Base-by-base conservation (phyloP, 441 rosid species). In the Gossypium davidsonii region DNA sequence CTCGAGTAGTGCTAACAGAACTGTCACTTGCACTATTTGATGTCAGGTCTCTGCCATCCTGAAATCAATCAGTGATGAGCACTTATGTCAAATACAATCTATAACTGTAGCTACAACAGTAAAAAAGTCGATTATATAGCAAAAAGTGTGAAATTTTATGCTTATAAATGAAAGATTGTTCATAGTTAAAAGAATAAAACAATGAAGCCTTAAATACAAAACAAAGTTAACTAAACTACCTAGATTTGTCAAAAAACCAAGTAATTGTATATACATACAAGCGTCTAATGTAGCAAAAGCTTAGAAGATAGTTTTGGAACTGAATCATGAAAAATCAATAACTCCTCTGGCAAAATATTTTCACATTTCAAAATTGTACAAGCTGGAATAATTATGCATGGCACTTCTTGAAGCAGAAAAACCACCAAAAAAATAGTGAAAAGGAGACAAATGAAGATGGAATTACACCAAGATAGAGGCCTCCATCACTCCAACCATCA, bases 401-500 rank as follows among this genome's bases (percentile, higher is more conserved):
- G n/a, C 57, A 67, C 20, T 25, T 25, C n/a, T 7, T 23, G 56
- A 60, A 58, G 60, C 67, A 59, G 25, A 26, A 59, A 57, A 71
- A 42, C n/a, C 53, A 57, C 23, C 23, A 23, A 69, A 14, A 3
- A 7, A 34, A 7, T 17, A 57, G 65, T 4, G 9, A 25, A 39
- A 55, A 68, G 26, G 10, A 69, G 28, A 18, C 52, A 65, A 11
- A 49, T 61, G 39, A 46, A 17, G 44, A 26, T 26, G 79, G 71
- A 73, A 85, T 83, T 86, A 94, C 98, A 80, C 89, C 92, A 73
- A 89, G 81, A 73, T 84, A 89, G 79, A 92, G 91, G 77, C 97
- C 91, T 53, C 93, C 95, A 77, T 92, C 95, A 84, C 78, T 84
- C 97, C 98, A 83, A 71, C 97, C 94, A 84, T 94, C 98, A 76